Evolutionary conservation across 257 asterid species (phyloP), one percentile per base, ranked within the genome.

Genomic region (Nicotiana benthamiana): DNA sequence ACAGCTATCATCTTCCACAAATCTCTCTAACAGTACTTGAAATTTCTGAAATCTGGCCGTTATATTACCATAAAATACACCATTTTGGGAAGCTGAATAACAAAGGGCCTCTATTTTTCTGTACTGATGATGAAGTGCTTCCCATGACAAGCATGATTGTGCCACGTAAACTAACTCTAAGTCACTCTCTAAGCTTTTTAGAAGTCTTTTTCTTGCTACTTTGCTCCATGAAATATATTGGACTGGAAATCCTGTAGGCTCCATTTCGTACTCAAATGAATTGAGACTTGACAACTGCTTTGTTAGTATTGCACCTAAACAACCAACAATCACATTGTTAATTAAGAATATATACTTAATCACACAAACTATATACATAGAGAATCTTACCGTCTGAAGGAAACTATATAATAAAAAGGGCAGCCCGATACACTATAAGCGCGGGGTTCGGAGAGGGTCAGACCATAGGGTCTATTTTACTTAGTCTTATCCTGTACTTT

Each of bases 91-190:
- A 48, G 40, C 13, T 60, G 72, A 85, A 9, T 18, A 28, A 10
- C 77, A 63, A 54, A 90, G 59, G 20, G 84, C 82, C 78, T 92
- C 88, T 17, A 90, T 85, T 80, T 87, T 87, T 56, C 64, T 80
- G 61, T 86, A 87, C 43, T 91, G 92, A 62, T 89, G 83, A 82
- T 87, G 82, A 28, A 92, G 88, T 56, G 91, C 89, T 65, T 91
- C 97, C 94, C 95, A 92, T 7, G 87, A 86, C 76, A 92, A 76
- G 87, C 95, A 88, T 28, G 80, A 77, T 34, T 91, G 90, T 43
- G 94, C 94, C 72, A 90, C 93, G 83, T 82, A 81, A 62, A 89
- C 89, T 87, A 91, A 80, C 83, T 91, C 94, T 36, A 91, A 79
- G 80, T 92, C 97, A 77, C 85, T 66, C 80, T 87, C 92, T 84